Conservation (phyloP, 2,329 filamentous ascomycete species). For the Penicillium sp. region DNA sequence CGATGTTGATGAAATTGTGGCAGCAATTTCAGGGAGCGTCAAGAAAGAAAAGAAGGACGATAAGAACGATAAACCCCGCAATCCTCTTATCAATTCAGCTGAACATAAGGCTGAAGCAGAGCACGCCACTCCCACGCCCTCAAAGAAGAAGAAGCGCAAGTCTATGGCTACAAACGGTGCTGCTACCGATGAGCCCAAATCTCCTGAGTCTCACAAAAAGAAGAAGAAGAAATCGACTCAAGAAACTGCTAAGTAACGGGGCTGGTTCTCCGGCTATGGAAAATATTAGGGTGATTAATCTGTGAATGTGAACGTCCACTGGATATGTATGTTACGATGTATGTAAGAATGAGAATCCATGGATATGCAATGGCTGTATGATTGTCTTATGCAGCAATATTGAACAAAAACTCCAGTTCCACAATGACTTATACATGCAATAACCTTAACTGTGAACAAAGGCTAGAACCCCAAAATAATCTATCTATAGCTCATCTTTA, state of each 20-base stretch:
- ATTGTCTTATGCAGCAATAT: background rate
- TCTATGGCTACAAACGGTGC: constrained; percentile 6
- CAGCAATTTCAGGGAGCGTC: background rate
- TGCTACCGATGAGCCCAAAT: background rate
- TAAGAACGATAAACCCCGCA: constrained; percentile 9
- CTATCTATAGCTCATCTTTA: constrained; percentile 37
- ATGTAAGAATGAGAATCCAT: background rate
- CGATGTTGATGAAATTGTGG: background rate
- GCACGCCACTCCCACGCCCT: constrained; percentile 8
- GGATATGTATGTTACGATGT: background rate
- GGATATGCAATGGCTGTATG: background rate
- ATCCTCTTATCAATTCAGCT: background rate
- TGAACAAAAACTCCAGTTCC: background rate
- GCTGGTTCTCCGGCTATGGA: background rate
- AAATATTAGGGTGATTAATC: background rate
- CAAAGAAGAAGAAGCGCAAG: constrained; percentile 10
- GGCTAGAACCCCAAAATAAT: background rate
- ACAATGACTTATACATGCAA: background rate
- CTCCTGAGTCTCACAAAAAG: constrained; percentile 2
- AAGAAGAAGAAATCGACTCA: constrained; percentile 5
- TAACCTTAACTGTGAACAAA: background rate
- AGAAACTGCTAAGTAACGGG: background rate
- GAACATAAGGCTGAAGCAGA: constrained; percentile 6
- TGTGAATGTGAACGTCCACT: background rate
- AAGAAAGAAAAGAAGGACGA: background rate